phyloP scores from a whole-genome alignment of 2,329 filamentous ascomycete species.

The Nemania bipapillata region DNA sequence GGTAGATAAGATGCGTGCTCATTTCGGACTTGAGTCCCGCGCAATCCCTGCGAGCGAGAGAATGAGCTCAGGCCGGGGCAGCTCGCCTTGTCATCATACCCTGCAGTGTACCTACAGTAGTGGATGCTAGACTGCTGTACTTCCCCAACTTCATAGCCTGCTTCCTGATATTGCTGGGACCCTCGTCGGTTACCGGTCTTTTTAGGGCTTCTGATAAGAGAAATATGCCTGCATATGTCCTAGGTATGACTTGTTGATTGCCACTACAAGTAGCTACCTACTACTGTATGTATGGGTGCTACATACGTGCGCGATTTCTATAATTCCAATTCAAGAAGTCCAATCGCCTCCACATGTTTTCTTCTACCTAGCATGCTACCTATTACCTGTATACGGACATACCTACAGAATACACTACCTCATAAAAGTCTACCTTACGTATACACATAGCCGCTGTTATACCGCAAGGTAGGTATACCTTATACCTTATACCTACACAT shows the following conservation, averaged over 20 bases:
- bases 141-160: conserved; percentile 15
- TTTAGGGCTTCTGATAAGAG: background rate
- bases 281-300: background rate
- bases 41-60: background rate
- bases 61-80: conserved; percentile 3
- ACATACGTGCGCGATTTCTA: too few species aligned
- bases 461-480: background rate
- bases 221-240: background rate
- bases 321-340: too few species aligned
- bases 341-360: too few species aligned
- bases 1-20: background rate
- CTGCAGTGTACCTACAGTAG: conserved; percentile 12
- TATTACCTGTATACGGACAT: too few species aligned
- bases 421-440: too few species aligned
- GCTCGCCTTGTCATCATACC: conserved; percentile 22
- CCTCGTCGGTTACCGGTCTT: background rate
- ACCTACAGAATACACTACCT: too few species aligned
- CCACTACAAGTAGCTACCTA: background rate
- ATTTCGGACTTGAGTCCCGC: conserved; percentile 18
- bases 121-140: too few species aligned
- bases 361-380: too few species aligned
- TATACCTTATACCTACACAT: too few species aligned
- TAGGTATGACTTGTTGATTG: background rate
- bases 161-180: conserved; percentile 21
- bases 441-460: background rate